Evolutionary conservation across 1,139 yeast genomes (phyloP), one percentile per base, ranked within the genome.

Genomic region (Tardiomyces depauwii): DNA sequence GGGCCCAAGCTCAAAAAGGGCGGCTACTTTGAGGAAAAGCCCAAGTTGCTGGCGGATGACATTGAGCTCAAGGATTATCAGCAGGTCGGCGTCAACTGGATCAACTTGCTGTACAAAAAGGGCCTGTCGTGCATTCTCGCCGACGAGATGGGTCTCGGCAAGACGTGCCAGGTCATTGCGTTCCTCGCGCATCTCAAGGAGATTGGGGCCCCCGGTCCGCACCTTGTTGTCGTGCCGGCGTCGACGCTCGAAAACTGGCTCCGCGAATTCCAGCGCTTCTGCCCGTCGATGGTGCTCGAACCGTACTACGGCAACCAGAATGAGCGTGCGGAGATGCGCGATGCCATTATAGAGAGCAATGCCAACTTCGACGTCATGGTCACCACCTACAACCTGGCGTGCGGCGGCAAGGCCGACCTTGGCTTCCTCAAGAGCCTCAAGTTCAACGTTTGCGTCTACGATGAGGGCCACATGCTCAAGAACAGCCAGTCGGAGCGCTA

Each of bases 91-190:
- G 70, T 93, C 47, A 91, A 91, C 62, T 93, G 99, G 99, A 70
- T 93, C 47, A 76, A 82, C 53, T 64, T 91, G 47, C 70, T 93
- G 39, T 91, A 89, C 63, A 78, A 77, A 49, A 78, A 84, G 58
- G 75, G 78, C 21, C 71, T 91, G 48, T 87, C 96, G 9, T 89
- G 98, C 66, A 91, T 91, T 49, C 70, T 91, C 44, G 99, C 98
- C 0, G 99, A 91, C 66, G 99, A 91, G 64, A 88, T 89, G 97
- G 97, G 97, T 12, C 70, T 91, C 45, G 98, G 98, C 48, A 91
- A 91, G 62, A 91, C 97, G 0, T 84, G 95, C 63, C 97, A 91
- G 66, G 95, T 91, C 27, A 88, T 91, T 65, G 76, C 96, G n/a
- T 89, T 91, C 59, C 67, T 91, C 61, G 88, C 97, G 1, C 81